Base-by-base conservation (phyloP, 2,329 filamentous ascomycete genomes). In the Meredithiella fracta region DNA sequence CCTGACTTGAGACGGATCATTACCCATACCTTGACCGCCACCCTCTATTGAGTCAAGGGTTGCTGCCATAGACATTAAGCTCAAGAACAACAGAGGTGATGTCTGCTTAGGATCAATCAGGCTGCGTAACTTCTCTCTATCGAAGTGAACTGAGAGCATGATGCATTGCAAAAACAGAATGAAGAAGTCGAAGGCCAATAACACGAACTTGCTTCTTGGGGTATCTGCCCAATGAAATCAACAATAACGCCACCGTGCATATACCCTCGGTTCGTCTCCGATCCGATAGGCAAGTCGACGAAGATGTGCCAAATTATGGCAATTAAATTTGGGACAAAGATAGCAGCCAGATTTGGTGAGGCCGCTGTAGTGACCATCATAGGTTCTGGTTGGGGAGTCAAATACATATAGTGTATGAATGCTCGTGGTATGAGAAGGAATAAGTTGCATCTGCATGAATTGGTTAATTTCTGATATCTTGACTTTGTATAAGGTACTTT, bases 201-300 rank as follows among this genome's bases (percentile, higher is more conserved):
- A 72, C 53, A 75, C 73, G 15, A 77, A 62, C 60, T 73, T 73
- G 23, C 77, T 80, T 1, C 73, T 72, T 1, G 81, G 77, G 80
- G 77, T 61, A 75, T 76, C 65, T 85, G 81, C 14, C 82, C 82
- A 61, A 85, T 72, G 61, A 85, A 81, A 63, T 85, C 82, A 61
- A 84, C 75, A 23, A 85, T 71, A 53, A 84, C 70, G 34, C 82
- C 82, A 23, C 82, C 82, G 60, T 85, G 81, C 23, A 83, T 72
- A 63, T 84, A 85, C 23, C 80, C 81, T 54, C 79, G 71, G 58
- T 78, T 73, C 38, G 76, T 73, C 62, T 84, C 81, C 59, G 74
- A 73, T n/a, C 78, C 79, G 22, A 68, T 67, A 0, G 79, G 75
- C 0, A 79, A 67, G 6, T 75, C 66, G n/a, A 71, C 69, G 37